Conservation (phyloP, 768 basidiomycete genomes). For the Fomitopsis serialis region DNA sequence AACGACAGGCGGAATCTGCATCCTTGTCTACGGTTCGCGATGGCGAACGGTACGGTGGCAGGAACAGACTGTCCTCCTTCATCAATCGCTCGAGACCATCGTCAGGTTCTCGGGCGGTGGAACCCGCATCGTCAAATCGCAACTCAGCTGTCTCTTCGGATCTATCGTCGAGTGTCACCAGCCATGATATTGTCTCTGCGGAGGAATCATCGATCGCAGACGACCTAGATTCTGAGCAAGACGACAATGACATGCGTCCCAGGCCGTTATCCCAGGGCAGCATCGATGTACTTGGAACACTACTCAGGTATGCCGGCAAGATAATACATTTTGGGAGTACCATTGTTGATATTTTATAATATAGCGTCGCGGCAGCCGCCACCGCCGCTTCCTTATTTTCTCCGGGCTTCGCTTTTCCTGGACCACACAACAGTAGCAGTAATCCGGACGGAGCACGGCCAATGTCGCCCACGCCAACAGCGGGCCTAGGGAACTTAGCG, state of each 20-base stretch:
- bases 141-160: slow-evolving; percentile 2
- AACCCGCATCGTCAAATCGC: neutral
- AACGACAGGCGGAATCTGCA: slow-evolving; percentile 28
- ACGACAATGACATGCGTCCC: slow-evolving; percentile 20
- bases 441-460: slow-evolving; percentile 17
- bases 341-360: slow-evolving; percentile 4
- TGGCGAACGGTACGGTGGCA: slow-evolving; percentile 27
- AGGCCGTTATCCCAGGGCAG: slow-evolving; percentile 59
- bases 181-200: neutral
- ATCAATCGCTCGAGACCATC: slow-evolving; percentile 28
- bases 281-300: slow-evolving; percentile 78
- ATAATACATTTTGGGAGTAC: neutral
- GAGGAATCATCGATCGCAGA: slow-evolving; percentile 2
- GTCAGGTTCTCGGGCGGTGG: slow-evolving; percentile 3
- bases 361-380: slow-evolving; percentile 82
- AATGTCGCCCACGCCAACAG: slow-evolving; percentile 37
- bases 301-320: slow-evolving; percentile 54
- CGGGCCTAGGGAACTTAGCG: slow-evolving; percentile 23
- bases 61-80: slow-evolving; percentile 32
- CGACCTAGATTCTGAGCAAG: slow-evolving; percentile 3
- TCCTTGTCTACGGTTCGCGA: slow-evolving; percentile 13
- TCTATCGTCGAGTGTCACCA: neutral
- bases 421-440: neutral
- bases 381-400: slow-evolving; percentile 77
- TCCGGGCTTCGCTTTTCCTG: slow-evolving; percentile 39